Evolutionary conservation across 106 monocot species (phyloP).

Genomic region (Dendrobium catenatum): DNA sequence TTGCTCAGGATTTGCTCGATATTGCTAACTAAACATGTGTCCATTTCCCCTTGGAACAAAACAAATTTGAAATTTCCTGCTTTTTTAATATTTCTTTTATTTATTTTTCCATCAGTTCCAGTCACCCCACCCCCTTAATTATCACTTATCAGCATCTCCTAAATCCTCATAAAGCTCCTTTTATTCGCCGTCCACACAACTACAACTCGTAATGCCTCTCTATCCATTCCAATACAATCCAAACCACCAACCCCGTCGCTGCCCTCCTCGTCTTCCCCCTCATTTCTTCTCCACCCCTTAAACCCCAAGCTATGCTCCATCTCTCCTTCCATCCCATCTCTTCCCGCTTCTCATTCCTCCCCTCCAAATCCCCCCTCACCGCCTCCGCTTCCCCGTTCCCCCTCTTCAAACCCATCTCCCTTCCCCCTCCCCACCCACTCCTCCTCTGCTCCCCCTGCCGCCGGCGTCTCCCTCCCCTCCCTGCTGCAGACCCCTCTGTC

Average conservation of each 20-base stretch:
- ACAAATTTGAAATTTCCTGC: too few relatives aligned
- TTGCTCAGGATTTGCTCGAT: too few relatives aligned
- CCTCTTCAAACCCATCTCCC: neutral
- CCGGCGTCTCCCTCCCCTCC: neutral
- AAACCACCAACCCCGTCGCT: neutral
- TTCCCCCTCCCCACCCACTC: slow-evolving; percentile 1
- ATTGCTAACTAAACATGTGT: too few relatives aligned
- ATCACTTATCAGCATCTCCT: too few relatives aligned
- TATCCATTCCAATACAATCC: neutral
- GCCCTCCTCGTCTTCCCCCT: neutral
- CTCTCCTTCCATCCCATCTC: neutral
- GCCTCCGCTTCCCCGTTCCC: neutral
- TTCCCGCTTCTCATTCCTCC: neutral
- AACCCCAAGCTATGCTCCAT: too few relatives aligned
- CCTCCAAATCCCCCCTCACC: neutral
- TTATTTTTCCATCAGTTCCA: too few relatives aligned
- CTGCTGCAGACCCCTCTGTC: slow-evolving; percentile 2
- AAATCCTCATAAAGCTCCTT: neutral
- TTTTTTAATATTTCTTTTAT: too few relatives aligned
- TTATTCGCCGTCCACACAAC: neutral
- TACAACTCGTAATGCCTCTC: neutral
- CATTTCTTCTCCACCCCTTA: too few relatives aligned
- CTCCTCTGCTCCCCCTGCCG: neutral
- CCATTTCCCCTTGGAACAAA: too few relatives aligned
- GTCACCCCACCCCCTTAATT: too few relatives aligned